These are phyloP conservation scores for Fusarium dlaminii DNA, from an alignment of 2,329 filamentous ascomycete genomes.

Conservation along the genomic window DNA sequence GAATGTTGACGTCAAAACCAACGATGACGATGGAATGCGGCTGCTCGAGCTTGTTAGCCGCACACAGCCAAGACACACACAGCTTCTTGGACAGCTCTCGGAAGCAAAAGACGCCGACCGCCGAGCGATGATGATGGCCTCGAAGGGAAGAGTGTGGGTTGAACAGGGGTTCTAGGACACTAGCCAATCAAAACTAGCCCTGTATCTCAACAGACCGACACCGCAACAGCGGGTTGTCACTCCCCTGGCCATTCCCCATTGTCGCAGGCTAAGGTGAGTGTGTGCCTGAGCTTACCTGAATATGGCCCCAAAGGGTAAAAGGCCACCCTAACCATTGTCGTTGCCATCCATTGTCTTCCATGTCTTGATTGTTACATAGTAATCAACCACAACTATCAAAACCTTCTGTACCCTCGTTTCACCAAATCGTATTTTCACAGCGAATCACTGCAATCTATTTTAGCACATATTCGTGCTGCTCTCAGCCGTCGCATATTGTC, in stretches of 20 bases:
- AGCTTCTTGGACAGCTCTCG: constrained; percentile 22
- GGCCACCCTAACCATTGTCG: constrained; percentile 39
- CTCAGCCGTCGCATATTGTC: not conserved
- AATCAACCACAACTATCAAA: constrained; percentile 26
- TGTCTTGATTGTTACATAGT: constrained; percentile 3
- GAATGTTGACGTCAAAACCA: constrained; percentile 39
- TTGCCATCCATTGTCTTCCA: not conserved
- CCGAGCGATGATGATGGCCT: constrained; percentile 14
- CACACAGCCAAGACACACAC: constrained; percentile 32
- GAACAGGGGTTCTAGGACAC: not conserved
- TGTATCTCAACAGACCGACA: constrained; percentile 4
- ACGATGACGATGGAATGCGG: constrained; percentile 40
- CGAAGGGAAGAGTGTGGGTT: not conserved
- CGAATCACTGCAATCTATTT: not conserved
- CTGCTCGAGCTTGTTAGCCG: constrained; percentile 33
- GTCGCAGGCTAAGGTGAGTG: constrained; percentile 11
- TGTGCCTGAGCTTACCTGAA: constrained; percentile 29
- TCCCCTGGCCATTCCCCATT: not conserved
- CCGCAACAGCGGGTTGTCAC: constrained; percentile 28
- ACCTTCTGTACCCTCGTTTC: constrained; percentile 7
- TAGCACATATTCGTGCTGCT: not conserved
- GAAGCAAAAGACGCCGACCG: constrained; percentile 37
- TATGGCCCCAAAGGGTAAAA: constrained; percentile 32
- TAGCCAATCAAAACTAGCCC: constrained; percentile 16
- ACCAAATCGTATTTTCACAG: not conserved